A percentile compares a stretch with the other conserved stretches of the same genome.
Conservation (phyloP, 2,329 filamentous ascomycete species). For the Exophiala sp. region DNA sequence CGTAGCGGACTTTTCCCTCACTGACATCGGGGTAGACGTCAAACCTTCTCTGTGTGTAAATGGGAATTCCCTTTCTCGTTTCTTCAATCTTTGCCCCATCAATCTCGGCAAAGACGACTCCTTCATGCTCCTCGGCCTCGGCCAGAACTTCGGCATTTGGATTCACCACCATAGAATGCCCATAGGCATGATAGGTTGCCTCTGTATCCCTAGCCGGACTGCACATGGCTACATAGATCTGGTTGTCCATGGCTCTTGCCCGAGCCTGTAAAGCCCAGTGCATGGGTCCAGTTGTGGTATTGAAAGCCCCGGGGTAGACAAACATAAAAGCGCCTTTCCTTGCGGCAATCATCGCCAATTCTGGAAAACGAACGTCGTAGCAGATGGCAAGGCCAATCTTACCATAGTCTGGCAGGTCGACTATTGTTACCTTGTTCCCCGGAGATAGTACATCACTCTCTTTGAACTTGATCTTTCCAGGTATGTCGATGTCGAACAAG, state of each 20-base stretch:
- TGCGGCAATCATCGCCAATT: slow-evolving; percentile 82
- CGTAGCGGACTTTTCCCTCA: slow-evolving; percentile 46
- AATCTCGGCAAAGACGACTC: slow-evolving; percentile 68
- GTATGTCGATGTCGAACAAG: slow-evolving; percentile 96
- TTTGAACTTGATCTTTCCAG: slow-evolving; percentile 83
- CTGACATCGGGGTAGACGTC: slow-evolving; percentile 94
- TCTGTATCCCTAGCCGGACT: slow-evolving; percentile 75
- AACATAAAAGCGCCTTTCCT: slow-evolving; percentile 80
- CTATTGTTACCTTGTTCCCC: slow-evolving; percentile 75
- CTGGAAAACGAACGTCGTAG: slow-evolving; percentile 96
- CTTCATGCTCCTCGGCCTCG: slow-evolving; percentile 72
- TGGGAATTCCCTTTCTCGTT: slow-evolving; percentile 74
- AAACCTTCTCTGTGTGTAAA: slow-evolving; percentile 78
- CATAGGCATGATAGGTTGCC: slow-evolving; percentile 81
- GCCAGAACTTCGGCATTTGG: slow-evolving; percentile 77
- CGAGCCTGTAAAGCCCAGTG: slow-evolving; percentile 84
- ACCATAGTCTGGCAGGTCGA: slow-evolving; percentile 84
- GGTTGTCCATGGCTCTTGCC: slow-evolving; percentile 84
- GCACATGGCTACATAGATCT: slow-evolving; percentile 88
- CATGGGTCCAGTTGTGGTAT: slow-evolving; percentile 81
- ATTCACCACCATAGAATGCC: slow-evolving; percentile 82
- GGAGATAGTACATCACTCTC: slow-evolving; percentile 85
- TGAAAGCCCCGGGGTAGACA: slow-evolving; percentile 95
- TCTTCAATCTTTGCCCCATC: slow-evolving; percentile 63
- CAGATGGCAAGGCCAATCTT: slow-evolving; percentile 85